phyloP scores from a whole-genome alignment of 257 asterid species.

The Ocimum tenuiflorum region DNA sequence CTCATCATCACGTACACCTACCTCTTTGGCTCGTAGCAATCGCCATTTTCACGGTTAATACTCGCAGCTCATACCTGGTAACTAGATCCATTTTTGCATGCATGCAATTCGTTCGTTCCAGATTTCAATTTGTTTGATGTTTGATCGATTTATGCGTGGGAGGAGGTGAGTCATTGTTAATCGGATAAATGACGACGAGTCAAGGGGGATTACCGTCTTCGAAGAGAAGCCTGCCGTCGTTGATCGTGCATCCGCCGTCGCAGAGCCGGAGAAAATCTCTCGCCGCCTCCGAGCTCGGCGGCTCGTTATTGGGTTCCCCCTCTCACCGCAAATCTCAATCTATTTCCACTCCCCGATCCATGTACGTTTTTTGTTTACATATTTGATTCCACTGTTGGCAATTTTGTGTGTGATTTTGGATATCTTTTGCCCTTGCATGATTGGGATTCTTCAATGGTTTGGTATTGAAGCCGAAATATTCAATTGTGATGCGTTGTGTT shows the following conservation, averaged over 20 bases:
- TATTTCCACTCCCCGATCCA: conserved; percentile 53
- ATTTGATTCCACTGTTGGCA: neutral
- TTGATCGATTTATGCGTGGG: neutral
- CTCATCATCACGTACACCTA: neutral
- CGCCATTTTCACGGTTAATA: conserved; percentile 32
- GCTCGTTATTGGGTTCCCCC: conserved; percentile 23
- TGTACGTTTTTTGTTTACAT: conserved; percentile 38
- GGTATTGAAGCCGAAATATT: neutral
- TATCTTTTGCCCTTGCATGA: neutral
- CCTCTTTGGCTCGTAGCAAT: conserved; percentile 27
- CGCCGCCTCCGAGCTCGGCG: conserved; percentile 25
- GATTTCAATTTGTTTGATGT: neutral
- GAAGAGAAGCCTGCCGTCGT: conserved; percentile 55
- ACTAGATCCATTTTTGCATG: neutral
- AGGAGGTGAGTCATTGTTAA: conserved; percentile 36
- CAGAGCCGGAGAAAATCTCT: conserved; percentile 33
- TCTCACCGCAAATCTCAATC: conserved; percentile 53
- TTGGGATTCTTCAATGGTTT: no score
- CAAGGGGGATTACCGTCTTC: conserved; percentile 61
- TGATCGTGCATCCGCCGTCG: conserved; percentile 34
- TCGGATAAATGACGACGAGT: conserved; percentile 53
- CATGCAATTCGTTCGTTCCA: neutral
- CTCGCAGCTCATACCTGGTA: conserved; percentile 29
- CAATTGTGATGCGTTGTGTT: neutral
- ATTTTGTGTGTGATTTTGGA: neutral